Base-by-base conservation (phyloP, 2,329 filamentous ascomycete genomes). In the Sarocladium oryzae region DNA sequence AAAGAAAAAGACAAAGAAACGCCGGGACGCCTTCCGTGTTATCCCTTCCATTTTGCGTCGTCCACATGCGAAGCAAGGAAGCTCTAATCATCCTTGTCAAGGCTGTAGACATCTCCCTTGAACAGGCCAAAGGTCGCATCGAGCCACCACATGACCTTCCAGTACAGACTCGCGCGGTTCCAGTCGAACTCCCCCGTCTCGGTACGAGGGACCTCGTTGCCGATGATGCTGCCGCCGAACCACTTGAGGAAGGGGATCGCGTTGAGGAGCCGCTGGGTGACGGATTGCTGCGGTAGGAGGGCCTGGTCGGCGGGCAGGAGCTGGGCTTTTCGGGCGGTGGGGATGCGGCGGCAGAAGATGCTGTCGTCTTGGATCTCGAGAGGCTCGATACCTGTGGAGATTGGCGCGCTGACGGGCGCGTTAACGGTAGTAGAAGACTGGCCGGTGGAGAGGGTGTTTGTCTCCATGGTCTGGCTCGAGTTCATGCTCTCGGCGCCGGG, bases 181-280 rank as follows among this genome's bases (percentile, higher is more conserved):
- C 84, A 87, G 66, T 96, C 91, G 59, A 96, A 91, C 37, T 82
- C 82, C 52, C 88, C 88, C 38, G 78, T 74, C 50, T 89, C 86
- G 50, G 77, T 85, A 37, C 85, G 76, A 7, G 88, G 88, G 35
- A 92, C 82, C 63, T 86, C 78, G 61, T 82, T 83, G 5, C 88
- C 88, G 60, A 92, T 90, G 66, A 91, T 82, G 59, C 72, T 82
- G 56, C 71, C 83, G 41, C 81, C 83, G 62, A 90, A 85, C 82
- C 85, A 89, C 58, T 78, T 79, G 54, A 89, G 69, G 54, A 89
- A 75, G 2, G 86, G 86, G 36, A 89, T 79, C 51, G 77, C 79
- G 56, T 78, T 77, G 51, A 87, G 67, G 18, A 88, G 63, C 49
- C 82, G 77, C 66, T 88, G 83, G 32, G 77, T 70, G 51, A 81